Conservation (phyloP, 768 basidiomycete species). For the Albatrellus ellisii region DNA sequence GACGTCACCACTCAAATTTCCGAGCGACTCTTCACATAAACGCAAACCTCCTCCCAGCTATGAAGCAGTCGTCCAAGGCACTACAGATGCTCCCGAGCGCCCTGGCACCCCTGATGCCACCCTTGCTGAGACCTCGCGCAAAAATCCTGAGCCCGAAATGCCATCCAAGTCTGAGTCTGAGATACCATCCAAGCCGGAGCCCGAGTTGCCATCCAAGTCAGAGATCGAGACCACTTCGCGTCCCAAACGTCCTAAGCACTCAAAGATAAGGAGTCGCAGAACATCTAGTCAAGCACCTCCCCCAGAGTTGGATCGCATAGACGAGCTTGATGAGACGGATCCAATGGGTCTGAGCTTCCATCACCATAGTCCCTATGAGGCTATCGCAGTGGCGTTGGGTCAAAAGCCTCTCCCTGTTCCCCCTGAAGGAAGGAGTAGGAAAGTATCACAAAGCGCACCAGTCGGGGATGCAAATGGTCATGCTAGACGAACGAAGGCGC, state of each 20-base stretch:
- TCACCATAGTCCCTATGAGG: slow-evolving; percentile 69
- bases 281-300: slow-evolving; percentile 17
- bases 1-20: too few species aligned
- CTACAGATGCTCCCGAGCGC: background rate
- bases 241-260: slow-evolving; percentile 5
- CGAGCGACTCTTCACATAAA: background rate
- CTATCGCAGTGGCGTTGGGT: slow-evolving; percentile 20
- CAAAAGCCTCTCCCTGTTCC: background rate
- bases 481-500: background rate
- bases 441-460: slow-evolving; percentile 7
- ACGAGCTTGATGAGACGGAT: slow-evolving; percentile 67
- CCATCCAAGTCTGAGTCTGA: too few species aligned
- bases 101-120: too few species aligned
- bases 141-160: too few species aligned
- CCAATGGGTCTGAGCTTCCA: slow-evolving; percentile 53
- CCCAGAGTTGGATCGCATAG: slow-evolving; percentile 48
- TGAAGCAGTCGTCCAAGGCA: background rate
- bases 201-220: slow-evolving; percentile 3
- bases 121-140: too few species aligned
- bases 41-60: slow-evolving; percentile 1
- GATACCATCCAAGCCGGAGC: background rate
- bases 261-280: slow-evolving; percentile 16
- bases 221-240: too few species aligned
- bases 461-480: slow-evolving; percentile 4
- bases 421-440: slow-evolving; percentile 2